A percentile compares a stretch with the other conserved stretches of the same genome.
Evolutionary conservation across 306 rosid species (phyloP).

Genomic region (Inga oerstediana): DNA sequence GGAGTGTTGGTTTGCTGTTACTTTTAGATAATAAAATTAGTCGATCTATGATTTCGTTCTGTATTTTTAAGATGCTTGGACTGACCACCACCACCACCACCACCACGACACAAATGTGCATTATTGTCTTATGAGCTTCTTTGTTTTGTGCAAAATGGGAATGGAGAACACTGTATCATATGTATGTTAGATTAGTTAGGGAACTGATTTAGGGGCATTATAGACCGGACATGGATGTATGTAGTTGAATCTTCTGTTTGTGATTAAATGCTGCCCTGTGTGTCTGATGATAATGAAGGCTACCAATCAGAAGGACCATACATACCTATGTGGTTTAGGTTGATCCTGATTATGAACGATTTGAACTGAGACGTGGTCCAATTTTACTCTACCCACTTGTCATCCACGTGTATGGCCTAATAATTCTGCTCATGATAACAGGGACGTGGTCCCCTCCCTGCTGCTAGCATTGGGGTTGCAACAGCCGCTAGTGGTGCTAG

Average conservation of each 20-base stretch:
- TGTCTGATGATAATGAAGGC: not conserved
- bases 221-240: conserved; percentile 10
- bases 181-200: not conserved
- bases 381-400: not conserved
- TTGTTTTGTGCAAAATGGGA: conserved; percentile 5
- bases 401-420: not conserved
- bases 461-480: conserved; percentile 27
- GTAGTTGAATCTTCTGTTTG: conserved; percentile 16
- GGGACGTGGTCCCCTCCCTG: conserved; percentile 66
- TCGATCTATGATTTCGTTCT: not conserved
- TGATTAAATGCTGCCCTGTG: not conserved
- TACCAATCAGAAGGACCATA: not conserved
- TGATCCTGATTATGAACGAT: conserved; percentile 9
- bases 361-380: not conserved
- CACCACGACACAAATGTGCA: not conserved
- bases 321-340: not conserved
- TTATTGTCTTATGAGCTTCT: not conserved
- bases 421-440: conserved; percentile 35
- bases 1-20: not conserved
- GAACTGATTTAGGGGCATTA: not conserved
- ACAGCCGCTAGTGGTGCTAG: conserved; percentile 34
- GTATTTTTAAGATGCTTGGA: not conserved
- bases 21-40: not conserved
- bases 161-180: not conserved
- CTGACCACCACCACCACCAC: not conserved